Conservation (phyloP, 495 filamentous ascomycete genomes). For the Hypoxylon intermedium region DNA sequence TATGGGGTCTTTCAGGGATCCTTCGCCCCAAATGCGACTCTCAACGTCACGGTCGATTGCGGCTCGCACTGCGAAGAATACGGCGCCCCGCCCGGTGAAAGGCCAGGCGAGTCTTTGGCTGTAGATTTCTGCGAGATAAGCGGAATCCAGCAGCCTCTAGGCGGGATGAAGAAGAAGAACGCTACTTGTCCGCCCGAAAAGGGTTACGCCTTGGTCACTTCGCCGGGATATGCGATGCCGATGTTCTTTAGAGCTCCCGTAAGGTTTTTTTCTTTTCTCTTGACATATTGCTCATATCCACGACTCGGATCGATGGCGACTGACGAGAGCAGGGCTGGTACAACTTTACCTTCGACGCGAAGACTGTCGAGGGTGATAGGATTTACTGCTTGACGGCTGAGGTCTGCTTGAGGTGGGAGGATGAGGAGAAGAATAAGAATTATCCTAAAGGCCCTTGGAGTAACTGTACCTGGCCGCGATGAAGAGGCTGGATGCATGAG, state of each 20-base stretch:
- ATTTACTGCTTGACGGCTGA: slow-evolving; percentile 19
- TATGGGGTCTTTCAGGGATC: slow-evolving; percentile 3
- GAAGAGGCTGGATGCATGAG: too few species aligned
- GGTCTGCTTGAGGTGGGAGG: slow-evolving; percentile 19
- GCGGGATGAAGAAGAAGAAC: slow-evolving; percentile 5
- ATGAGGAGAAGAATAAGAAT: slow-evolving; percentile 17
- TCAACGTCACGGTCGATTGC: slow-evolving; percentile 4
- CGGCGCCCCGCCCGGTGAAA: slow-evolving; percentile 2
- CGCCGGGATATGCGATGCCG: neutral
- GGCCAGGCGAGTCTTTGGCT: neutral
- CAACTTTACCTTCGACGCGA: slow-evolving; percentile 17
- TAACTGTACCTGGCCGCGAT: slow-evolving; percentile 12
- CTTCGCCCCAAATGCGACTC: slow-evolving; percentile 10
- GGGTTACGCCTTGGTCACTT: slow-evolving; percentile 12
- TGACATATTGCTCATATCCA: neutral
- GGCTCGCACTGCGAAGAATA: slow-evolving; percentile 15
- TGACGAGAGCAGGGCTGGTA: slow-evolving; percentile 11
- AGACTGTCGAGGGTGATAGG: slow-evolving; percentile 10
- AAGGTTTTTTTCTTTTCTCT: neutral
- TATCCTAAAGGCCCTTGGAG: slow-evolving; percentile 4
- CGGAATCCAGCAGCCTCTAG: slow-evolving; percentile 7
- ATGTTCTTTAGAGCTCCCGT: slow-evolving; percentile 14
- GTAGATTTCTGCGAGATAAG: slow-evolving; percentile 9
- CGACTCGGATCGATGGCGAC: neutral
- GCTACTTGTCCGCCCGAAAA: slow-evolving; percentile 5